These are phyloP conservation scores for Colletotrichum endophyticum DNA, from an alignment of 2,329 filamentous ascomycete species.

Conservation along the genomic window DNA sequence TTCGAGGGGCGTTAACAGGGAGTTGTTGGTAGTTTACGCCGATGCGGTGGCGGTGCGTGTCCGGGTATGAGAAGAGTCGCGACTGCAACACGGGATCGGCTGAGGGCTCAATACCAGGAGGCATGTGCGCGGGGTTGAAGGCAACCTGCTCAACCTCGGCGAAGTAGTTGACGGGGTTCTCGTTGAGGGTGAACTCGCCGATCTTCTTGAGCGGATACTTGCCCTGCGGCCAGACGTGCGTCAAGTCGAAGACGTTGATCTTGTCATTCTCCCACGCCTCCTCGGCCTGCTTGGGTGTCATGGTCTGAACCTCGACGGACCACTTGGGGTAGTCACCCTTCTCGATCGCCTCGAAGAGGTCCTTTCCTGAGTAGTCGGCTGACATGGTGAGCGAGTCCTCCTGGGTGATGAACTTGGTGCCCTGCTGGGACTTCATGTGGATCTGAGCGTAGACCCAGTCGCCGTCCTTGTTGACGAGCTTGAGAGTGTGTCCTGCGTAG, in stretches of 20 bases:
- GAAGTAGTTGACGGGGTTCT: slow-evolving; percentile 71
- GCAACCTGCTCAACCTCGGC: slow-evolving; percentile 71
- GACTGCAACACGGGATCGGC: slow-evolving; percentile 67
- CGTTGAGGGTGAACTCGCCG: slow-evolving; percentile 67
- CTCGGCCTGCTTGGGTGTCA: slow-evolving; percentile 55
- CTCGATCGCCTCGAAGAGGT: slow-evolving; percentile 43
- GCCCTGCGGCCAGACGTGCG: slow-evolving; percentile 61
- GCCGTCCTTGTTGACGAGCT: slow-evolving; percentile 48
- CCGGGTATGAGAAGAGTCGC: slow-evolving; percentile 64
- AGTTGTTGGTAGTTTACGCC: slow-evolving; percentile 69
- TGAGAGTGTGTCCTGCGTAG: slow-evolving; percentile 55
- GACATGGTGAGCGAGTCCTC: slow-evolving; percentile 44
- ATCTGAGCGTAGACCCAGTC: slow-evolving; percentile 54
- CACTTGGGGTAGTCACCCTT: slow-evolving; percentile 50
- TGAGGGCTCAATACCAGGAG: slow-evolving; percentile 66
- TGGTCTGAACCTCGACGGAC: slow-evolving; percentile 59
- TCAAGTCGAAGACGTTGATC: slow-evolving; percentile 61
- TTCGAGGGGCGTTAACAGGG: slow-evolving; percentile 62
- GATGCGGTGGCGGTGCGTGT: slow-evolving; percentile 67
- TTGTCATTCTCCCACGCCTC: slow-evolving; percentile 33
- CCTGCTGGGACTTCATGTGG: slow-evolving; percentile 52
- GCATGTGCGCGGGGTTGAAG: slow-evolving; percentile 68
- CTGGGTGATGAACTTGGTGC: slow-evolving; percentile 46
- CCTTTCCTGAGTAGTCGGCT: slow-evolving; percentile 52
- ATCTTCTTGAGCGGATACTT: slow-evolving; percentile 67